Evolutionary conservation across 1,284 basidiomycete genomes (phyloP).

Genomic region (Trichosporon sp.): DNA sequence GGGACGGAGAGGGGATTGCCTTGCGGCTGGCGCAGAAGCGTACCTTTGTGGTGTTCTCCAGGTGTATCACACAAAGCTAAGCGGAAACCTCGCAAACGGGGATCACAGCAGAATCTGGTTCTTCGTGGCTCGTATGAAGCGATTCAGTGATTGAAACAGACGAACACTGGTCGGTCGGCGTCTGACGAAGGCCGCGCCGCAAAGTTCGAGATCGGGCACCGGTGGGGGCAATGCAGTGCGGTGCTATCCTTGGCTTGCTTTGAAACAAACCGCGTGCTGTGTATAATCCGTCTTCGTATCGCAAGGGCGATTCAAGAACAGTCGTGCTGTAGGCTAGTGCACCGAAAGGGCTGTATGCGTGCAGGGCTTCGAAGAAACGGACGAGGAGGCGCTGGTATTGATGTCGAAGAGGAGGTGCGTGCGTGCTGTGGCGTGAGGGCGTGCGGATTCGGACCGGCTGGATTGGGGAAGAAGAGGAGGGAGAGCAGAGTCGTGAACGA

Average conservation of each 20-base stretch:
- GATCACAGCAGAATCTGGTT: neutral
- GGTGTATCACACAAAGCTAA: neutral
- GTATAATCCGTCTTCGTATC: neutral
- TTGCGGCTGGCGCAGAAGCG: neutral
- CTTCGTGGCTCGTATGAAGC: neutral
- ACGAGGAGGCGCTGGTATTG: neutral
- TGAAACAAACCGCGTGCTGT: neutral
- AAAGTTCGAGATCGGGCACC: neutral
- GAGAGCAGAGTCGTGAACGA: neutral
- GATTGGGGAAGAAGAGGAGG: neutral
- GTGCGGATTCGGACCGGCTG: neutral
- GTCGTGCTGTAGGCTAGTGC: neutral
- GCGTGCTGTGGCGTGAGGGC: conserved; percentile 4
- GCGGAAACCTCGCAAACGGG: neutral
- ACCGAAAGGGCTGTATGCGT: neutral
- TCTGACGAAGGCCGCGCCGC: neutral
- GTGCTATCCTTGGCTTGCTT: neutral
- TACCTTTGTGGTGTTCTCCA: neutral
- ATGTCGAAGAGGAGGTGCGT: neutral
- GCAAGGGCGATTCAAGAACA: neutral
- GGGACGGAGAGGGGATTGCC: neutral
- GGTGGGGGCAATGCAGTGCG: neutral
- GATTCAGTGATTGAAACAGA: neutral
- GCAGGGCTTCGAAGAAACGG: neutral
- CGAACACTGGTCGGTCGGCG: neutral